Base-by-base conservation (phyloP, 1,284 basidiomycete species). In the Phylloporus sp. region DNA sequence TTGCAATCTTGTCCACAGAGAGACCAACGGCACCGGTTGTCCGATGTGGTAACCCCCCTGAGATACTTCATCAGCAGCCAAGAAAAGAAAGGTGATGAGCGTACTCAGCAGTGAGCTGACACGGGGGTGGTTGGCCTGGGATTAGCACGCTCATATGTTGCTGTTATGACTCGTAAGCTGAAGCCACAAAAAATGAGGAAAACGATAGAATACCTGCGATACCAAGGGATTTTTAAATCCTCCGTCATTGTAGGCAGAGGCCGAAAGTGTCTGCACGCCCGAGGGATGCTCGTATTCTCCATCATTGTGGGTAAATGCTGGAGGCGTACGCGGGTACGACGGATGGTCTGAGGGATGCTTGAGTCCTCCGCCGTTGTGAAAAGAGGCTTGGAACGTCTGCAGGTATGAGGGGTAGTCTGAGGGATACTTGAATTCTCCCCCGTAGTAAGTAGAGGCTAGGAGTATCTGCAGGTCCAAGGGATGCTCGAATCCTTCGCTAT, bases 81-180 rank as follows among this genome's bases (percentile, higher is more conserved):
- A 19, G 19, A 5, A 5, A 27, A 23, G 15, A 6, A 29, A 7
- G 41, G 47, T 5, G 37, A 47, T 3, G 4, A 4, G 1, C 62
- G 8, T 27, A 74, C 73, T 20, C 66, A 7, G n/a, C 1, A 20
- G 29, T 17, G 45, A 19, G 41, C 20, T 43, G 41, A 43, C 45
- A 8, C 45, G 43, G 19, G 23, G 43, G 43, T n/a, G 45, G 45
- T 11, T 69, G 49, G 6, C 23, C 37, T 3, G 37, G 25, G 20
- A 45, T 0, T 14, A 49, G 20, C 15, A 67, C 1, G 2, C 73
- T 20, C 6, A 14, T 4, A 4, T 61, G 58, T n/a, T 23, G 23
- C 1, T 75, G 52, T 73, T 75, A 27, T 32, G 15, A 27, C 5
- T n/a, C 17, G 25, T 73, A 25, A 67, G 62, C 6, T 2, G 5